Base-by-base conservation (phyloP, 176 grass and related monocot genomes). In the Carex cristatella region DNA sequence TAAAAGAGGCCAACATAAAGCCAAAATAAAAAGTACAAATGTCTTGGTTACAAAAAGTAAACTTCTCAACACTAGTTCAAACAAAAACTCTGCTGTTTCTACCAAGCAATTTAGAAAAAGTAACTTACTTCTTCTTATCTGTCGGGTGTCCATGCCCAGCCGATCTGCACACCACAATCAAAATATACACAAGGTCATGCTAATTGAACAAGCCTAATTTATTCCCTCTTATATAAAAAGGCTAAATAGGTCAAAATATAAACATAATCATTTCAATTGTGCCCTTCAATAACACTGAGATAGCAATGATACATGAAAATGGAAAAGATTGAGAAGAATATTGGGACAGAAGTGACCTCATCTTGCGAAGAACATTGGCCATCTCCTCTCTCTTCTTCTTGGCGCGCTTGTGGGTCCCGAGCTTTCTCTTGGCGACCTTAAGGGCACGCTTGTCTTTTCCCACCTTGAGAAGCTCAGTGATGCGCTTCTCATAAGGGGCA, bases 361-460 rank as follows among this genome's bases (percentile, higher is more conserved):
- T 86, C 85, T 86, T 86, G 61, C 85, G 69, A 42, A 85, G 69
- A 85, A 85, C 84, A 64, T 19, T 65, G 61, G 84, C 27, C 84
- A 85, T 85, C 85, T 86, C 73, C 85, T 86, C 85, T 58, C 85
- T 38, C 85, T 86, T 86, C 73, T 86, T 86, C 75, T 86, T 86
- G n/a, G 85, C 85, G 4, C 85, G 40, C 73, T 86, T 80, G 63
- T 86, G 85, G 7, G 85, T 86, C 15, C 75, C 75, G 2, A 86
- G 58, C 57, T 80, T 86, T 49, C 85, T 59, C 62, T 86, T 80
- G 32, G 85, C 85, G 7, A 86, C 85, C 40, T 86, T 86, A 11
- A 86, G 61, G 16, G 75, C 85, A 14, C 61, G 61, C 73, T 86
- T 86, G n/a, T 86, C 85, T 48, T 86, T 86, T 8, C 85, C 85